Conservation (phyloP, 352 stramenopile genomes). For the Plasmopara muralis region DNA sequence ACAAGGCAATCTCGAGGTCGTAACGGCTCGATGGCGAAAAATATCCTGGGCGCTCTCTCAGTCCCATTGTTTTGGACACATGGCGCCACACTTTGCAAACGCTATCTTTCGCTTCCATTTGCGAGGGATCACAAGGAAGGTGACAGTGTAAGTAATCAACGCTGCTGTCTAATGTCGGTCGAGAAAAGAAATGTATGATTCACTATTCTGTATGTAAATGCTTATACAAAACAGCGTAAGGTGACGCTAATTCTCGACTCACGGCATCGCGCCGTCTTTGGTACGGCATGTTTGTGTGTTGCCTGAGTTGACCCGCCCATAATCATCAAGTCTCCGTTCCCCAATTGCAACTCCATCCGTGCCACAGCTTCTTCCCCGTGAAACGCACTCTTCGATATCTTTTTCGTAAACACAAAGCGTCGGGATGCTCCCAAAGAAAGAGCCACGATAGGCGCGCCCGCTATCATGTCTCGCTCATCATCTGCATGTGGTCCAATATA, state of each 20-base stretch:
- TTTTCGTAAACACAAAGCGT: constrained; percentile 61
- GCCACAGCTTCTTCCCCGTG: constrained; percentile 9
- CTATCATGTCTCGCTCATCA: constrained; percentile 48
- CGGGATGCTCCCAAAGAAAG: constrained; percentile 63
- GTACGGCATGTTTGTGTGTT: constrained; percentile 75
- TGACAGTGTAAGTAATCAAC: background rate
- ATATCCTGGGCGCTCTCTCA: constrained; percentile 51
- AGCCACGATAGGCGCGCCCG: constrained; percentile 48
- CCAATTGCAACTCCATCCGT: constrained; percentile 44
- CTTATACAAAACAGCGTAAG: constrained; percentile 37
- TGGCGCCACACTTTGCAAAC: constrained; percentile 35
- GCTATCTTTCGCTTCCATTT: constrained; percentile 34
- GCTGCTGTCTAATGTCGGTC: background rate
- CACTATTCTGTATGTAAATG: background rate
- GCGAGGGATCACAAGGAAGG: constrained; percentile 11
- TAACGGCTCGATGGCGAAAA: constrained; percentile 39
- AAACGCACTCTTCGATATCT: constrained; percentile 14
- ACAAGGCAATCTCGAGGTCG: constrained; percentile 31
- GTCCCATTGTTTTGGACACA: constrained; percentile 42
- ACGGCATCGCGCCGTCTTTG: constrained; percentile 51
- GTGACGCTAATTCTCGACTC: constrained; percentile 44
- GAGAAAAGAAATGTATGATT: background rate
- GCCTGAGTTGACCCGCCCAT: constrained; percentile 76
- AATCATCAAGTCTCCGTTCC: constrained; percentile 68
- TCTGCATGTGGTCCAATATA: constrained; percentile 79